Base-by-base conservation (phyloP, 2,329 filamentous ascomycete species). In the Zalaria sp. region DNA sequence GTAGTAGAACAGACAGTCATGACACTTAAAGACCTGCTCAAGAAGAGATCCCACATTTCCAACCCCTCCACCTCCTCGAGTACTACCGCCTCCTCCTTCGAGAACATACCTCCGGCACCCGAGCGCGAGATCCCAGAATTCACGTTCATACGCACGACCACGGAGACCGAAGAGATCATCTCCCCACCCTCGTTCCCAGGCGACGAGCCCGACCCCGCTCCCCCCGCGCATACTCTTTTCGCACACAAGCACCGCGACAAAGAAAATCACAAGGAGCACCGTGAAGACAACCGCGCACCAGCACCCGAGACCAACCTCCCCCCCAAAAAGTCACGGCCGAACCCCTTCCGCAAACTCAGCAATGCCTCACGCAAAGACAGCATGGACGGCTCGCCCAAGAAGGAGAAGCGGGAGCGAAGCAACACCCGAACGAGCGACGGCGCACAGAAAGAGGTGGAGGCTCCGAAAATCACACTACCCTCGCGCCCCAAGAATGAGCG, bases 91-190 rank as follows among this genome's bases (percentile, higher is more conserved):
- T n/a, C n/a, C n/a, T 32, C 49, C 36, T 43, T 55, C 27, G 53
- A 57, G 47, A 29, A 43, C 26, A 43, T 34, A 51, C 55, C 25
- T 51, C 9, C 49, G 48, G 25, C 44, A 44, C 34, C 43, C 31
- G 10, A 72, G 50, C 57, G 48, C 68, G 29, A 48, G 5, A 47
- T 51, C 1, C 79, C 81, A 43, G 78, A 83, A 51, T 86, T 95
- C 65, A 85, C 73, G 48, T 86, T 95, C 64, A 72, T 91, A 55
- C 81, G 87, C 47, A 81, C 84, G 49, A 89, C 93, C 56, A 94
- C 88, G 1, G 65, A 78, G 49, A 78, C 80, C 2, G 75, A 87
- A 57, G 86, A 95, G 59, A 67, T 81, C 49, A 84, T 94, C 57
- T 69, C 77, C 43, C 83, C 84, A 7, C 82, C 86, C 5, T 57